Conservation (phyloP, 306 rosid genomes). For the Amphicarpaea edgeworthii region DNA sequence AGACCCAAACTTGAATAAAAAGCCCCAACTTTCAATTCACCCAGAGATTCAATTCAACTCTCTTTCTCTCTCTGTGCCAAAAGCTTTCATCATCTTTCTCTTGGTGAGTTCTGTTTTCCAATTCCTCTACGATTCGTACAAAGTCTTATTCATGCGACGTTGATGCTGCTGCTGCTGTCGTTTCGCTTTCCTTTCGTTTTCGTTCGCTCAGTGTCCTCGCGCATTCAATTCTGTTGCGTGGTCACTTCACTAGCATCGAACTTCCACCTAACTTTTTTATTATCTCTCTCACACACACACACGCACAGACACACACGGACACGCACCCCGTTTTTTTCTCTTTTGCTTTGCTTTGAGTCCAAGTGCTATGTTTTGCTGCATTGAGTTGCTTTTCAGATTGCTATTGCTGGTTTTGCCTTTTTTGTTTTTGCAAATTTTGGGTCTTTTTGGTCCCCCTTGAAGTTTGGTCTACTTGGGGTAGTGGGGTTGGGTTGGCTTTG, state of each 20-base stretch:
- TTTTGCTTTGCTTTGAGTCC: constrained; percentile 73
- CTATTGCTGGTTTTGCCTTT: background rate
- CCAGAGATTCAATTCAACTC: too few species aligned
- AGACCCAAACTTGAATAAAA: background rate
- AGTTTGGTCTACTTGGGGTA: constrained; percentile 16
- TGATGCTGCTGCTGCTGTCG: constrained; percentile 39
- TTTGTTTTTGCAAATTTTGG: background rate
- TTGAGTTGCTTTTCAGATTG: constrained; percentile 35
- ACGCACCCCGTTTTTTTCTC: constrained; percentile 17
- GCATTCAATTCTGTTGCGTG: constrained; percentile 53
- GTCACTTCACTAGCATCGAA: constrained; percentile 64
- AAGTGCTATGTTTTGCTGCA: constrained; percentile 57
- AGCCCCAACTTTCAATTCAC: background rate
- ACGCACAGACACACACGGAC: background rate
- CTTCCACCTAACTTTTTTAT: constrained; percentile 53
- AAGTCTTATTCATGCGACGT: constrained; percentile 10
- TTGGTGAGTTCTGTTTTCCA: constrained; percentile 52
- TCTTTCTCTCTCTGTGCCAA: background rate
- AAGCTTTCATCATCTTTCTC: background rate
- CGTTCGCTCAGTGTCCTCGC: constrained; percentile 39
- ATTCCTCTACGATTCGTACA: constrained; percentile 37
- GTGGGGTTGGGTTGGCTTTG: constrained; percentile 36
- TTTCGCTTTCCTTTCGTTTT: constrained; percentile 58
- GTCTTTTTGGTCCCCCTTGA: background rate
- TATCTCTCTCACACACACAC: background rate